Base-by-base conservation (phyloP, 768 basidiomycete genomes). In the Macrolepiota albuminosa region DNA sequence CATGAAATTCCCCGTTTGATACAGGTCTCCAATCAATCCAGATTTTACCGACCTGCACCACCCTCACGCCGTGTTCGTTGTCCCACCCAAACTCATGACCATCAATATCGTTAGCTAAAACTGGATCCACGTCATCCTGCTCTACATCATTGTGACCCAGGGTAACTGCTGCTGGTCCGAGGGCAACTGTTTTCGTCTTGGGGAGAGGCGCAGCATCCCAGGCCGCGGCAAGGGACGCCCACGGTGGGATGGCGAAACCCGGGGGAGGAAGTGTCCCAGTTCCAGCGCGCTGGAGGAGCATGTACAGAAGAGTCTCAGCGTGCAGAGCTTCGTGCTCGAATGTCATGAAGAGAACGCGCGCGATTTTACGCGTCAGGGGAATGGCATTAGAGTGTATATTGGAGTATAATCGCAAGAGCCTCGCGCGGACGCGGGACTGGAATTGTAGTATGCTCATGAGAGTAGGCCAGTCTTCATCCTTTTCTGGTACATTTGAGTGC, bases 31-130 rank as follows among this genome's bases (percentile, higher is more conserved):
- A 89, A 45, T 89, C 88, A 43, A 97, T 88, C 65, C 78, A 80
- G 78, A 98, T 95, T 62, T 81, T 60, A 43, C 73, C 76, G 36
- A 97, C 86, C 0, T 79, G 63, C n/a, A 87, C 83, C 14, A 67
- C 69, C 26, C 86, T 76, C 63, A 77, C 75, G 2, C 95, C 93
- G 64, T 87, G 79, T 74, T 99, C 97, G 66, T 93, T 95, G 70
- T 99, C 97, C 97, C 96, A 95, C 0, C 95, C 94, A 71, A 91
- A 93, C 58, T 87, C 84, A 67, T 95, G 88, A 8, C 72, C 73
- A 18, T 73, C 69, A 47, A 82, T 70, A 26, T 82, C 78, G 0
- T 71, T 66, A 3, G 73, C 66, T 18, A 72, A 69, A 2, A 63
- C 66, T 1, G 69, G 54, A 47, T 69, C 61, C 0, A 62, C 64